Percentiles rank a stretch among this genome's conserved stretches.
Conservation (phyloP, 2,329 filamentous ascomycete species). For the Macrophomina pseudophaseolina region DNA sequence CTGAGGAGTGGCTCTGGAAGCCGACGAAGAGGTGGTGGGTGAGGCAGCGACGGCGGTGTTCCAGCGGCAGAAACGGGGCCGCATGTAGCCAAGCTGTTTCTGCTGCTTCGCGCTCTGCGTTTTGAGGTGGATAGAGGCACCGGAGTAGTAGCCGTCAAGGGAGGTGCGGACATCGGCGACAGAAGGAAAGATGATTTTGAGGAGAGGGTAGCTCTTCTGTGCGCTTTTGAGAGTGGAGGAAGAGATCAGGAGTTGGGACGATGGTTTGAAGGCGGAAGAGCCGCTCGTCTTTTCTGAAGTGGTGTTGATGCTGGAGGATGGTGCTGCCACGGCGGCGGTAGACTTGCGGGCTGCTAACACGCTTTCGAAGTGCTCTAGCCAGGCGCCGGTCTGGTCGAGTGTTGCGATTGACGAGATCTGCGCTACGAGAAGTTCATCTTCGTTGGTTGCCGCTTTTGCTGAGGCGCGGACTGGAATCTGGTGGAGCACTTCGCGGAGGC, state of each 20-base stretch:
- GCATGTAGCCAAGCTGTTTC: conserved; percentile 75
- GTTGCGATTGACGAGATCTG: conserved; percentile 85
- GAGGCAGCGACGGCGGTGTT: conserved; percentile 33
- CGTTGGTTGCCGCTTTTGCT: conserved; percentile 44
- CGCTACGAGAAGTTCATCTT: conserved; percentile 52
- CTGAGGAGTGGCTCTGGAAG: no score
- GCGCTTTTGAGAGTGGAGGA: conserved; percentile 17
- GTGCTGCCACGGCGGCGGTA: background rate
- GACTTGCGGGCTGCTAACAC: conserved; percentile 40
- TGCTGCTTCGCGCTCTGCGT: conserved; percentile 70
- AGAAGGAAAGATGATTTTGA: conserved; percentile 81
- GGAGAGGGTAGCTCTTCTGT: conserved; percentile 50
- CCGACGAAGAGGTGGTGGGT: no score
- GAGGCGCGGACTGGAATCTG: conserved; percentile 52
- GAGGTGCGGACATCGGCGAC: conserved; percentile 76
- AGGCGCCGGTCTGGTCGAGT: conserved; percentile 70
- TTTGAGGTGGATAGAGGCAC: conserved; percentile 82
- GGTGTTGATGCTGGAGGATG: background rate
- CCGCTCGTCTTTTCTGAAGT: background rate
- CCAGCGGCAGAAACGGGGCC: conserved; percentile 77
- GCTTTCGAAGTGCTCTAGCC: conserved; percentile 68
- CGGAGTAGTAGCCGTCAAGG: conserved; percentile 78
- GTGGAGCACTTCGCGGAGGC: conserved; percentile 64
- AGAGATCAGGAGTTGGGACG: background rate
- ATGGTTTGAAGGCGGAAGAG: background rate